Base-by-base conservation (phyloP, 1,139 yeast genomes). In the Pichia sp. region DNA sequence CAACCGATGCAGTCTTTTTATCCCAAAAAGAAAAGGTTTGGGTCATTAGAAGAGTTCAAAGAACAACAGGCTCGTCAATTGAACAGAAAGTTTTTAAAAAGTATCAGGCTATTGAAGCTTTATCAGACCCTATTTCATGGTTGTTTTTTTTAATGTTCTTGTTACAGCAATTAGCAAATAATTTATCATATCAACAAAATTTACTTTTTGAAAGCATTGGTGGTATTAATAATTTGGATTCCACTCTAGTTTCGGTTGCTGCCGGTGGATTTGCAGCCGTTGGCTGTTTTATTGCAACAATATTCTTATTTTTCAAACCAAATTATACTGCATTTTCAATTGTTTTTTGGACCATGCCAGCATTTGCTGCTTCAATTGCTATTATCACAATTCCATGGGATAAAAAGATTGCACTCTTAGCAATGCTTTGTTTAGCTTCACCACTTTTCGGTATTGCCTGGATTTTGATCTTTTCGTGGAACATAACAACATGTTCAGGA, bases 161-260 rank as follows among this genome's bases (percentile, higher is more conserved):
- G 26, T 53, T 63, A 29, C 62, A 57, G 38, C 64, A 62, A 53
- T 55, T 68, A 49, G 65, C 67, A 45, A 69, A 69, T 44, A 55
- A 68, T 26, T 54, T 65, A 6, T 67, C 65, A 49, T 74, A 68
- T 47, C 65, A 67, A 40, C 61, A 61, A 26, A 55, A 67, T 35
- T 53, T 70, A 23, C 68, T 61, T 40, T 58, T 56, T 29, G 53
- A 59, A 31, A 49, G 66, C 40, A 62, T 53, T 33, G 42, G 46
- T 33, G 42, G 47, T 35, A 56, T 71, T 28, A 52, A 64, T 19
- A 66, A 62, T 46, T 57, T 74, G 40, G 65, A 65, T 35, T 66
- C 78, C 1, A 71, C 76, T 1, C 54, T 74, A 25, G 75, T 75
- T 6, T 65, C 76, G 5, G 76, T 73, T 36, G 56, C 54, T 6